Conservation (phyloP, 2,329 filamentous ascomycete genomes). For the Fusarium sp. region DNA sequence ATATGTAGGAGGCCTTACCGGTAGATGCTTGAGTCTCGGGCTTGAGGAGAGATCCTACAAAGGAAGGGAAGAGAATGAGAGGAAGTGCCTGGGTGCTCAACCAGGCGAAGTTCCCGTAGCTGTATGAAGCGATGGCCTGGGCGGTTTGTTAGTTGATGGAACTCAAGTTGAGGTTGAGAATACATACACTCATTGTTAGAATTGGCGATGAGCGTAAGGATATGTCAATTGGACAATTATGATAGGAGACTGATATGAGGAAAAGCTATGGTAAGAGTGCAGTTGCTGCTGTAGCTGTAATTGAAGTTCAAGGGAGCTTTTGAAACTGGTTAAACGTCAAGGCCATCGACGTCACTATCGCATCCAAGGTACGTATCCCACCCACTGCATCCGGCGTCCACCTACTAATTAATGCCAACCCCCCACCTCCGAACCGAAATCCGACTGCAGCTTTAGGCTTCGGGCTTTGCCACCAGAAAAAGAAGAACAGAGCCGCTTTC, state of each 20-base stretch:
- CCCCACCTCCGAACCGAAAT: constrained; percentile 17
- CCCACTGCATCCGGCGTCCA: constrained; percentile 7
- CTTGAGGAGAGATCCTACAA: constrained; percentile 60
- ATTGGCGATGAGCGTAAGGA: background rate
- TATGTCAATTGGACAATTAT: background rate
- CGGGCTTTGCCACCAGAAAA: constrained; percentile 20
- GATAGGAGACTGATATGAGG: background rate
- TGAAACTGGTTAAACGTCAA: constrained; percentile 4
- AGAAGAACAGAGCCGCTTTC: constrained; percentile 14
- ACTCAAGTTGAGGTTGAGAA: background rate
- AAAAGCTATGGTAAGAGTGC: background rate
- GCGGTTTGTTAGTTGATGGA: constrained; percentile 11
- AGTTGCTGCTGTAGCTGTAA: background rate
- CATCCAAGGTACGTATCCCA: constrained; percentile 1
- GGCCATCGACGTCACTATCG: constrained; percentile 29
- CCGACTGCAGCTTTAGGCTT: background rate
- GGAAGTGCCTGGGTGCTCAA: constrained; percentile 61
- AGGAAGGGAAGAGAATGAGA: constrained; percentile 62
- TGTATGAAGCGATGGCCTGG: constrained; percentile 66
- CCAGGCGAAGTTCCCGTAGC: constrained; percentile 65
- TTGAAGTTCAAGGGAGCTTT: constrained; percentile 1
- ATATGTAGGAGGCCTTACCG: constrained; percentile 41
- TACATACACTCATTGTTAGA: constrained; percentile 41
- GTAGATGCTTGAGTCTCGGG: constrained; percentile 50
- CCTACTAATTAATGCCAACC: background rate